Conservation (phyloP, 2,329 filamentous ascomycete species). For the Aplosporella prunicola region DNA sequence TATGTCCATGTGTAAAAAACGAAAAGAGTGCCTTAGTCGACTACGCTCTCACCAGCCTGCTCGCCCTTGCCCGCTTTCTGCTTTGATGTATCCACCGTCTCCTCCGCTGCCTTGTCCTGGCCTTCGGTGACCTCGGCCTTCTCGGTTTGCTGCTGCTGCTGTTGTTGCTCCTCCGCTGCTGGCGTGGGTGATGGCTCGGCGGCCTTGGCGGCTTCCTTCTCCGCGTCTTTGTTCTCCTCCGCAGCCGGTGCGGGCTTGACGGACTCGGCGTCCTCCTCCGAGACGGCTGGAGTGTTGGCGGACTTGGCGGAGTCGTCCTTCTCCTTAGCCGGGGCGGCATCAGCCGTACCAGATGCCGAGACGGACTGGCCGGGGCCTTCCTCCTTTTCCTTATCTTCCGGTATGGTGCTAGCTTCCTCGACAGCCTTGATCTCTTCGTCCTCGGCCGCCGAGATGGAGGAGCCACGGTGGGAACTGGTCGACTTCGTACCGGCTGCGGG, state of each 20-base stretch:
- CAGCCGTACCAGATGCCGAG: too few species aligned
- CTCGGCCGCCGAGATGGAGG: slow-evolving; percentile 17
- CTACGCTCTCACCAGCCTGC: too few species aligned
- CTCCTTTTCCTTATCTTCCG: slow-evolving; percentile 16
- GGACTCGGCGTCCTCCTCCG: background rate
- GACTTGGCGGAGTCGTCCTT: background rate
- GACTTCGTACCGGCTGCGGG: slow-evolving; percentile 13
- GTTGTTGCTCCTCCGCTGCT: too few species aligned
- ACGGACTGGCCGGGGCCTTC: too few species aligned
- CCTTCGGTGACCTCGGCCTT: background rate
- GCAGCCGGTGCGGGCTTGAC: background rate
- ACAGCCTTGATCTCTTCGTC: slow-evolving; percentile 23
- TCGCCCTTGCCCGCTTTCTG: background rate
- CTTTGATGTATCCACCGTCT: slow-evolving; percentile 7
- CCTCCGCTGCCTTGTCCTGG: slow-evolving; percentile 1
- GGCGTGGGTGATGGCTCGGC: too few species aligned
- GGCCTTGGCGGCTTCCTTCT: too few species aligned
- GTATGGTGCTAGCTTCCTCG: slow-evolving; percentile 20
- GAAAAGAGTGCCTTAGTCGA: too few species aligned
- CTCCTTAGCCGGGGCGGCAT: background rate
- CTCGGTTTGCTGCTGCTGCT: too few species aligned
- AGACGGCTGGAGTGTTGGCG: background rate
- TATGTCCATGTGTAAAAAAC: too few species aligned
- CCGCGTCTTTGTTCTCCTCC: slow-evolving; percentile 7
- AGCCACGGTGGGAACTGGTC: slow-evolving; percentile 17